Percentiles rank a stretch among this genome's conserved stretches.
phyloP scores from a whole-genome alignment of 225 moss, liverwort and hornwort genomes.

The Marchantia polymorpha region DNA sequence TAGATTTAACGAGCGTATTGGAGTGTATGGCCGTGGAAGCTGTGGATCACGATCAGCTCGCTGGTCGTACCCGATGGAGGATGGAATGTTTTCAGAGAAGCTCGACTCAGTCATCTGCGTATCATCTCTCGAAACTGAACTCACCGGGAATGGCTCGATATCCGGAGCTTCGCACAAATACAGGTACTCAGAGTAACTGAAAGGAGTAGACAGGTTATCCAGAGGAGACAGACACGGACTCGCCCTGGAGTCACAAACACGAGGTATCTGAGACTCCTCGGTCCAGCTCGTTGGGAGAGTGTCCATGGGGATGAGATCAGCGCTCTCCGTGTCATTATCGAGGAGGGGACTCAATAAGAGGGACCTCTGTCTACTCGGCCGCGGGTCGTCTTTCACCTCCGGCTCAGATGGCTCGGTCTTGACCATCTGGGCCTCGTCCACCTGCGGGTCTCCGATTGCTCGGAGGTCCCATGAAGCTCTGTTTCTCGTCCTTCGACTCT shows the following conservation, averaged over 20 bases:
- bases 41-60: too few species aligned
- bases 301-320: not conserved
- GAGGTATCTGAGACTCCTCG: not conserved
- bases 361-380: not conserved
- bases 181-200: not conserved
- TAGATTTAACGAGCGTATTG: too few species aligned
- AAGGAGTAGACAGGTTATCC: not conserved
- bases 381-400: not conserved
- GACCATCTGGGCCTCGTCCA: not conserved
- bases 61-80: not conserved
- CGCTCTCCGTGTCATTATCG: not conserved
- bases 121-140: not conserved
- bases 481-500: not conserved
- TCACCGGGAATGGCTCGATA: not conserved
- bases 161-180: too few species aligned
- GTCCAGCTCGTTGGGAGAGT: not conserved
- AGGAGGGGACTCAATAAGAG: slow-evolving; percentile 1
- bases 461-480: not conserved
- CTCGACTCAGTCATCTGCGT: not conserved
- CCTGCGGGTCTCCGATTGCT: not conserved
- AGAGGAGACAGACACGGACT: not conserved
- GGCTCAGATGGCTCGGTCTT: not conserved
- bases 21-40: too few species aligned
- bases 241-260: not conserved
- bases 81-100: not conserved